Base-by-base conservation (phyloP, 768 basidiomycete genomes). In the Clitopilus passeckerianus region DNA sequence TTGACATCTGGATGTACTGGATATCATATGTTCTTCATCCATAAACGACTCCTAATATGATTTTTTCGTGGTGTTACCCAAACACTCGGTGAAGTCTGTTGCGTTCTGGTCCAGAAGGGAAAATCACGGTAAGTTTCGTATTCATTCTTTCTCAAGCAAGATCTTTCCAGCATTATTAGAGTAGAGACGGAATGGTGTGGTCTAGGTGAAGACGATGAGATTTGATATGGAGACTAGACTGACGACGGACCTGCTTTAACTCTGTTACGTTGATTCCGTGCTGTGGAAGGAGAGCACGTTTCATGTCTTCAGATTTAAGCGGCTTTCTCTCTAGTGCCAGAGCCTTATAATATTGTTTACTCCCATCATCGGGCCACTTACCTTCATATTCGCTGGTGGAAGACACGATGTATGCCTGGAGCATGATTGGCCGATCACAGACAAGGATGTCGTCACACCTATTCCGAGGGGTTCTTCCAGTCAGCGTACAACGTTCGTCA, bases 161-260 rank as follows among this genome's bases (percentile, higher is more conserved):
- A 61, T 20, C 37, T 54, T 61, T 33, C 60, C 60, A 9, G 53
- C 5, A 30, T 20, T 34, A 24, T 58, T 27, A 20, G 56, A 53
- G 41, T 61, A 61, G 23, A 61, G 54, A 50, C 60, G 60, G 23
- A 61, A 61, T 16, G 53, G n/a, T 41, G 57, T 18, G 27, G 57
- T 52, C 60, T 61, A 44, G 16, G 33, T 18, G 9, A 20, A 44
- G 41, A 15, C 16, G 35, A 6, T 20, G 16, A 24, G 46, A 18
- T 50, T 7, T 23, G 46, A 3, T 12, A 18, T 20, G 22, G 22
- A 41, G n/a, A 18, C 46, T 18, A 12, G 20, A 10, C 3, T n/a
- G 18, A 10, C 4, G 4, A 50, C 46, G 16, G 4, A 50, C 46
- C n/a, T n/a, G 18, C 18, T 50, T 50, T 12, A 50, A 22, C 22